These are phyloP conservation scores for Metarhizium sp. DNA, from an alignment of 2,329 filamentous ascomycete genomes.

Conservation along the genomic window DNA sequence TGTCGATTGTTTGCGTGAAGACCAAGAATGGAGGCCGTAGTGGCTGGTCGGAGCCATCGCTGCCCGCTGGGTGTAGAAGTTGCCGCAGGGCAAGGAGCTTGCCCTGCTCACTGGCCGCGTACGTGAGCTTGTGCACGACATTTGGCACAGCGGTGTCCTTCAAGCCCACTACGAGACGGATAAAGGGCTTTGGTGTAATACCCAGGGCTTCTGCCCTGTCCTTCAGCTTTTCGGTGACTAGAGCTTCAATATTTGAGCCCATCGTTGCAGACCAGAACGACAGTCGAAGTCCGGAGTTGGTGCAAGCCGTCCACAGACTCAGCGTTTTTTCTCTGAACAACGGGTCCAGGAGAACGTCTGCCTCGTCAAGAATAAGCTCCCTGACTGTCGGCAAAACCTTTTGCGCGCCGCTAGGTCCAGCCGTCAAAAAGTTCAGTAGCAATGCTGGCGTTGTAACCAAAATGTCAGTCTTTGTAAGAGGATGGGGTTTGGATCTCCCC, in stretches of 20 bases:
- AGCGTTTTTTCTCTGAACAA: constrained; percentile 86
- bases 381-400: constrained; percentile 56
- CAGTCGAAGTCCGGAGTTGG: constrained; percentile 56
- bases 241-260: constrained; percentile 80
- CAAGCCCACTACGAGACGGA: constrained; percentile 87
- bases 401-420: constrained; percentile 32
- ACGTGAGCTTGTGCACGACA: constrained; percentile 78
- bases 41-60: constrained; percentile 42
- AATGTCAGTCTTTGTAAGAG: constrained; percentile 26
- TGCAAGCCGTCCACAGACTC: constrained; percentile 73
- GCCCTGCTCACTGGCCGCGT: constrained; percentile 85
- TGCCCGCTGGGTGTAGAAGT: constrained; percentile 66
- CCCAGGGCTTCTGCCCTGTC: constrained; percentile 35
- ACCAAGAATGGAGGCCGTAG: constrained; percentile 85
- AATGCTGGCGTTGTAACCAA: constrained; percentile 42
- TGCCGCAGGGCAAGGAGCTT: constrained; percentile 89
- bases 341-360: constrained; percentile 85
- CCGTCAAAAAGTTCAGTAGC: constrained; percentile 63
- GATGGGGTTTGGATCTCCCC: constrained; percentile 16
- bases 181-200: constrained; percentile 39
- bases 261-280: constrained; percentile 96
- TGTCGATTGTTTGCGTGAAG: constrained; percentile 91
- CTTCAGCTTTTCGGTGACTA: constrained; percentile 60
- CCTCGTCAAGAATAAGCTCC: constrained; percentile 81
- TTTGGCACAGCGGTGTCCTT: constrained; percentile 95